Conservation (phyloP, 495 filamentous ascomycete genomes). For the Tuber magnatum region DNA sequence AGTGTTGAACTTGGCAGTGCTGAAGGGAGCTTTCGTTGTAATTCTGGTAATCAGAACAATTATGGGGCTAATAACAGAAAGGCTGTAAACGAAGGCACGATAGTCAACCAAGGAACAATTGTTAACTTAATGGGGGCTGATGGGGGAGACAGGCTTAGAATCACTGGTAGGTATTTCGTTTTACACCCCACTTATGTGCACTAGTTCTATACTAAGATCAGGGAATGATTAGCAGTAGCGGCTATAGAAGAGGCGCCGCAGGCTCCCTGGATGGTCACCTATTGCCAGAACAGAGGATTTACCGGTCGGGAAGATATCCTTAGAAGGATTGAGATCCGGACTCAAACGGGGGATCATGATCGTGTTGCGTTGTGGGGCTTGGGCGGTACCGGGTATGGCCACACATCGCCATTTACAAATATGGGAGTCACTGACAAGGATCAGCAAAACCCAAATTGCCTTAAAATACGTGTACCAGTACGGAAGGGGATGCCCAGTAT, state of each 20-base stretch:
- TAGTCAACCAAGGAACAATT: not conserved
- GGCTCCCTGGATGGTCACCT: slow-evolving; percentile 27
- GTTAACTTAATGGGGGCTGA: not conserved
- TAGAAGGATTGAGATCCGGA: slow-evolving; percentile 28
- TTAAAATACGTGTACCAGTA: slow-evolving; percentile 45
- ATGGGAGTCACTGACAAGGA: slow-evolving; percentile 11
- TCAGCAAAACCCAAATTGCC: slow-evolving; percentile 48
- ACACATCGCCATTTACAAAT: not conserved
- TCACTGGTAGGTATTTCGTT: not conserved
- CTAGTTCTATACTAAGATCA: not conserved
- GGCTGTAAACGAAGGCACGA: no score
- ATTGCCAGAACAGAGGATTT: slow-evolving; percentile 44
- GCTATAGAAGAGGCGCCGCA: not conserved
- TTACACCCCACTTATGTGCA: not conserved
- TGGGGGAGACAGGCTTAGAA: not conserved
- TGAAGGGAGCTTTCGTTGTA: no score
- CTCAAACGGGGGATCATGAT: slow-evolving; percentile 14
- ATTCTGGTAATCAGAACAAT: no score
- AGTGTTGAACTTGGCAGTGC: no score
- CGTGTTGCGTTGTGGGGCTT: slow-evolving; percentile 44
- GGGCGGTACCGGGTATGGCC: slow-evolving; percentile 49
- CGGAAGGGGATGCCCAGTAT: slow-evolving; percentile 25
- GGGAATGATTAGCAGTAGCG: not conserved
- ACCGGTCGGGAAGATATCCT: slow-evolving; percentile 44
- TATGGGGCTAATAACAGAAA: no score